Evolutionary conservation across 257 asterid genomes (phyloP).

Genomic region (Fraxinus quadrangulata): DNA sequence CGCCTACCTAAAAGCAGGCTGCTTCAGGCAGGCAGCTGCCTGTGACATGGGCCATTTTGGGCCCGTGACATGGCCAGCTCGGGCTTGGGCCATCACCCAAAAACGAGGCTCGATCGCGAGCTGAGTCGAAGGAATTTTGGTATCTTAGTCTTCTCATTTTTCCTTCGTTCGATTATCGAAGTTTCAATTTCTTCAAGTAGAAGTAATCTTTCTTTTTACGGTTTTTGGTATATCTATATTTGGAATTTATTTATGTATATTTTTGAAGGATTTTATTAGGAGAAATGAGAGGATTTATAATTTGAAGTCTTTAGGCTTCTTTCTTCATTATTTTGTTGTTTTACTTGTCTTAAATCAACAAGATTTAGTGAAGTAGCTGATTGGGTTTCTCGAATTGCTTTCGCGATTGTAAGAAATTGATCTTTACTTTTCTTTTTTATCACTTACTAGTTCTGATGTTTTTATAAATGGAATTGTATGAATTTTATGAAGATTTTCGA

Average conservation of each 20-base stretch:
- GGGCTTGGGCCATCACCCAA: too few relatives aligned
- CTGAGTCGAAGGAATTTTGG: background rate
- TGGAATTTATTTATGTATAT: background rate
- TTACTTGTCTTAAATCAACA: background rate
- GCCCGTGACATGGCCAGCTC: too few relatives aligned
- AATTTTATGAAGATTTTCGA: background rate
- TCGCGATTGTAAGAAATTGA: slow-evolving; percentile 3
- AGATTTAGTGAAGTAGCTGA: background rate
- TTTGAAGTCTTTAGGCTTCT: background rate
- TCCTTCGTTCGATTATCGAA: background rate
- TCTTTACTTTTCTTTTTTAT: slow-evolving; percentile 7
- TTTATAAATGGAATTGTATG: slow-evolving; percentile 3
- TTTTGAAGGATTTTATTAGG: too few relatives aligned
- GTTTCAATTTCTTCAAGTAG: background rate
- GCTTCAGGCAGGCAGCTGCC: too few relatives aligned
- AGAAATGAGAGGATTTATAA: background rate
- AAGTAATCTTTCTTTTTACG: background rate
- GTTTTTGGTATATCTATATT: background rate
- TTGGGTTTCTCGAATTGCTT: background rate
- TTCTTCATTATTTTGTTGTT: background rate
- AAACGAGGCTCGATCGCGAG: too few relatives aligned
- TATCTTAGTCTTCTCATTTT: background rate
- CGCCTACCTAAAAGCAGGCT: too few relatives aligned
- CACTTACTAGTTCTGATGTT: background rate
- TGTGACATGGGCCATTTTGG: too few relatives aligned